Percentiles rank a stretch among this genome's conserved stretches.
Conservation (phyloP, 1,139 yeast species). For the Pichia sp. region DNA sequence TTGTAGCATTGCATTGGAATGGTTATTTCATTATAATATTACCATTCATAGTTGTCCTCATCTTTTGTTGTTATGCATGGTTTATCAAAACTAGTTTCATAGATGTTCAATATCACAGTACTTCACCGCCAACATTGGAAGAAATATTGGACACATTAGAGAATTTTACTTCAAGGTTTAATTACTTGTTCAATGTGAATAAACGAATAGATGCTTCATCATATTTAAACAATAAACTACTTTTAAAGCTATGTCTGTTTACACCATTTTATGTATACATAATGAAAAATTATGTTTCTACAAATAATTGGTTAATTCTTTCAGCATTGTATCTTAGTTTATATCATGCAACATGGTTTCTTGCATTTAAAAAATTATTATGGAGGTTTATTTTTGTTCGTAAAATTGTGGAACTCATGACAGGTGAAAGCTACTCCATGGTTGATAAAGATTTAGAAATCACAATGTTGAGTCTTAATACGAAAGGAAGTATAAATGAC, state of each 20-base stretch:
- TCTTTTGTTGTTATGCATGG: conserved; percentile 42
- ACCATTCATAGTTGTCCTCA: conserved; percentile 35
- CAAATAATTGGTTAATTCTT: conserved; percentile 30
- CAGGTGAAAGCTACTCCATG: conserved; percentile 36
- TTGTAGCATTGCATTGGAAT: conserved; percentile 43
- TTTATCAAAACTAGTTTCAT: conserved; percentile 37
- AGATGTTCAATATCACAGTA: conserved; percentile 23
- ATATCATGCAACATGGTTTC: conserved; percentile 49
- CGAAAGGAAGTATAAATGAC: conserved; percentile 17
- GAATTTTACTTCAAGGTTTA: conserved; percentile 41
- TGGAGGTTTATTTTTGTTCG: conserved; percentile 51
- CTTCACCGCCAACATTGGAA: conserved; percentile 43
- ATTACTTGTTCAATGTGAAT: background rate
- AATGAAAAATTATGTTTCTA: conserved; percentile 34
- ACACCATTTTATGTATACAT: conserved; percentile 45
- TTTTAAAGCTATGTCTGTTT: conserved; percentile 24
- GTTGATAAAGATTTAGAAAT: conserved; percentile 19
- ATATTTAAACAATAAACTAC: background rate
- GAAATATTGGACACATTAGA: conserved; percentile 48
- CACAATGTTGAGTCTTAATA: conserved; percentile 6
- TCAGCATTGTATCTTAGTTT: conserved; percentile 41
- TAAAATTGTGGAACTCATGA: conserved; percentile 31
- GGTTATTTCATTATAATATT: conserved; percentile 32
- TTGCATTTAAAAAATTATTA: conserved; percentile 41
- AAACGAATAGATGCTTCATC: background rate